Conservation (phyloP, 1,139 yeast species). For the Torulaspora globosa region DNA sequence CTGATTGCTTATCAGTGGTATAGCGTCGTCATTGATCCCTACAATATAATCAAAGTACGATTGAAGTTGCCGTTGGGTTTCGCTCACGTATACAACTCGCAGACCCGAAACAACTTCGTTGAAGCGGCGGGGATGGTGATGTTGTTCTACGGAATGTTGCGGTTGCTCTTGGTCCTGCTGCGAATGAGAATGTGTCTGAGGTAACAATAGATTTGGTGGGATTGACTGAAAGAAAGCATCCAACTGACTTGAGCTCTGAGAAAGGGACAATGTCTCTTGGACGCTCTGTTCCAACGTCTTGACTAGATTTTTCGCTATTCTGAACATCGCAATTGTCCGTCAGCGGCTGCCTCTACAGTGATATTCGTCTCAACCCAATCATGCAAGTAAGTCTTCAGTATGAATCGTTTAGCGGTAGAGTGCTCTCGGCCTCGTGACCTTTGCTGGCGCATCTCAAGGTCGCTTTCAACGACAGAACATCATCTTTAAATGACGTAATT, state of each 20-base stretch:
- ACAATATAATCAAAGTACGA: conserved; percentile 84
- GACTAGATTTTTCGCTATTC: conserved; percentile 81
- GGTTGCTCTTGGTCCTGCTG: conserved; percentile 9
- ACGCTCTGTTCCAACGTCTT: conserved; percentile 61
- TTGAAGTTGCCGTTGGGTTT: conserved; percentile 53
- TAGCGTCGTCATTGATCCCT: conserved; percentile 69
- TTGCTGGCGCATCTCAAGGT: too few relatives aligned
- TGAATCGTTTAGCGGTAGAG: not conserved
- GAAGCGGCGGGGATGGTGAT: conserved; percentile 14
- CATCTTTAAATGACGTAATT: not conserved
- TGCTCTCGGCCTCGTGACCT: not conserved
- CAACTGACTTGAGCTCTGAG: conserved; percentile 30
- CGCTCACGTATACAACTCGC: conserved; percentile 50
- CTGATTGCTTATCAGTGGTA: conserved; percentile 47
- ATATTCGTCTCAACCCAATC: too few relatives aligned
- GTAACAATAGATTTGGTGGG: conserved; percentile 32
- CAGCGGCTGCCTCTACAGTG: not conserved
- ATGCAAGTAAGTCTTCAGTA: not conserved
- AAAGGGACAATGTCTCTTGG: conserved; percentile 28
- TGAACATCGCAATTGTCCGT: conserved; percentile 53
- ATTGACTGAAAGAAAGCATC: conserved; percentile 55
- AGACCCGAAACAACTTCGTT: conserved; percentile 46
- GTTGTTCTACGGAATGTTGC: conserved; percentile 7
- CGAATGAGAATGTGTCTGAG: conserved; percentile 19
- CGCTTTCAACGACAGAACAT: too few relatives aligned